phyloP scores from a whole-genome alignment of 106 monocot genomes.

The Dendrobium huoshanense region DNA sequence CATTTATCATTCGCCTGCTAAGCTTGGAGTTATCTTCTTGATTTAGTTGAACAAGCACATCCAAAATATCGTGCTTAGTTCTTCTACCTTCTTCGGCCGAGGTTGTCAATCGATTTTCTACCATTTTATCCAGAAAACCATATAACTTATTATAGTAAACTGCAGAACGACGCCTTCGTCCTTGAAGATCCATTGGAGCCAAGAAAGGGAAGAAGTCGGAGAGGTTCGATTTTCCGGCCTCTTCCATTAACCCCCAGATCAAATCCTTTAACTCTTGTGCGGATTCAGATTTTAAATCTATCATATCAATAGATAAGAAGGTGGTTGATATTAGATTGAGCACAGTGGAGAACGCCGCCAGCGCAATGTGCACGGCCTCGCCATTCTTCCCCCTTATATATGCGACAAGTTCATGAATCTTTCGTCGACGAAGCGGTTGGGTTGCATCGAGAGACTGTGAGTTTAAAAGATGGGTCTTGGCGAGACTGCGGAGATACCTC shows the following conservation, averaged over 20 bases:
- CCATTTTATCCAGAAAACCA: conserved; percentile 16
- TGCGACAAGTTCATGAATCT: neutral
- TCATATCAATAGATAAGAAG: conserved; percentile 16
- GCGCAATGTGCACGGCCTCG: conserved; percentile 1
- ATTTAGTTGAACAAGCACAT: conserved; percentile 18
- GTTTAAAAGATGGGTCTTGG: no score
- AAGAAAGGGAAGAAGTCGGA: conserved; percentile 19
- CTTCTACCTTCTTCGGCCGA: neutral
- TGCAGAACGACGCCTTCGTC: conserved; percentile 3
- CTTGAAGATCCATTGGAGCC: conserved; percentile 9
- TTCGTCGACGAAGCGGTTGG: neutral
- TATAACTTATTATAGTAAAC: neutral
- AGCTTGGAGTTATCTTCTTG: neutral
- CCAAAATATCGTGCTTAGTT: conserved; percentile 16
- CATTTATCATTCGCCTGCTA: neutral
- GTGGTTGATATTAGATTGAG: conserved; percentile 23
- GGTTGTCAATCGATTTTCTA: conserved; percentile 4
- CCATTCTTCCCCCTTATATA: neutral
- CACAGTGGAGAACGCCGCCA: conserved; percentile 9
- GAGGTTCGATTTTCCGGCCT: conserved; percentile 3
- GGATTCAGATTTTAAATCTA: conserved; percentile 3
- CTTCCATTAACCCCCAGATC: conserved; percentile 15
- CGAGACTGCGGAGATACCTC: neutral
- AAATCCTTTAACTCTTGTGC: conserved; percentile 13
- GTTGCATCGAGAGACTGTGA: neutral